Evolutionary conservation across 2,329 filamentous ascomycete genomes (phyloP), one percentile per base, ranked within the genome.

Genomic region (Xylaria digitata): DNA sequence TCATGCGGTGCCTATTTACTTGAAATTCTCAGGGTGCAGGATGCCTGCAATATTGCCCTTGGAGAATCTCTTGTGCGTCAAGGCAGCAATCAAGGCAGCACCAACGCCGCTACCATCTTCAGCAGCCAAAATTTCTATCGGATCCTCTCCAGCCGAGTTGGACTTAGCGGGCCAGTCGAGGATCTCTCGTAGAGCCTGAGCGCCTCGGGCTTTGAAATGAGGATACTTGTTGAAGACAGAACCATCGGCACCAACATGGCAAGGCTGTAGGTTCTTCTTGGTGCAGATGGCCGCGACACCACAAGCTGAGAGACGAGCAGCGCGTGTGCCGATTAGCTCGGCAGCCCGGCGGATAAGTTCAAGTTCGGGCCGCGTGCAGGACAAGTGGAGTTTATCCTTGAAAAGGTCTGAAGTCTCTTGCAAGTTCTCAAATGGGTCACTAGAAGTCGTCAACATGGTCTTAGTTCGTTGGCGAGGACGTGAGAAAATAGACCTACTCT

Each of bases 141-240:
- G 94, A 76, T 98, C 94, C 78, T 94, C 90, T 75, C 92, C 91
- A 79, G 90, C 90, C 56, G 85, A 78, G 73, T 81, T 82, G 67
- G 84, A 86, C 82, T 92, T 92, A 62, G 86, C 88, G 2, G 92
- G 89, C 94, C 95, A 98, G 84, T 97, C 95, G 43, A 99, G 88
- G 72, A 99, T 97, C 84, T 99, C 96, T 62, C 93, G 90, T 60
- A 99, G 87, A 32, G 96, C 96, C 79, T 90, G 86, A 15, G 96
- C 95, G 63, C 95, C 94, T 61, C 96, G 91, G 65, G 90, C 88
- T 86, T 97, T 97, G 88, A 99, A 99, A 82, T 97, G 92, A 13
- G 96, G 96, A 82, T 99, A 99, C 80, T 98, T 98, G 86, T 97
- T 97, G 85, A 99, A 99, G 61, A 99, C 95, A 19, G 93, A 97